Percentiles rank a stretch among this genome's conserved stretches.
Evolutionary conservation across 352 stramenopile species (phyloP).

Genomic region (Phytophthora agathidicida): DNA sequence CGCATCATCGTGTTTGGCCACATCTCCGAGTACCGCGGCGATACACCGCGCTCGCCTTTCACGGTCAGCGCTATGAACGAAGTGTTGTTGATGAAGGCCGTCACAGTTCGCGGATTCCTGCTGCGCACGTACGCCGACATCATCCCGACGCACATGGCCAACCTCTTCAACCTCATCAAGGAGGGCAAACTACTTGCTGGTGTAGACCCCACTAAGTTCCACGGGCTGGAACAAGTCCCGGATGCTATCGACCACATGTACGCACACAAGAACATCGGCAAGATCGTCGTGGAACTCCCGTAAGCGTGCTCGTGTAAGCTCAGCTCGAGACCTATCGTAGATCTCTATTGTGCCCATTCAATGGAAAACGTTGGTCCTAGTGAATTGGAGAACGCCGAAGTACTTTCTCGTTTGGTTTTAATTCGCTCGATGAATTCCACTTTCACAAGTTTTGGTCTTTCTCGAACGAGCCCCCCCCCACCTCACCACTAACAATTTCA

Average conservation of each 20-base stretch:
- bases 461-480: conserved; percentile 9
- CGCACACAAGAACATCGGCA: conserved; percentile 71
- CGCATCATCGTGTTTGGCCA: conserved; percentile 51
- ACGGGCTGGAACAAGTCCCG: conserved; percentile 50
- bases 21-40: conserved; percentile 43
- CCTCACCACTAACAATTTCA: not conserved
- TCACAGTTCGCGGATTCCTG: conserved; percentile 50
- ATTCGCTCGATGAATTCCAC: conserved; percentile 1
- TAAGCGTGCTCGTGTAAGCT: too few species aligned
- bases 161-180: conserved; percentile 56
- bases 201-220: conserved; percentile 48
- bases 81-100: conserved; percentile 40
- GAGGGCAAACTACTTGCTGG: conserved; percentile 49
- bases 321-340: not conserved
- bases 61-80: conserved; percentile 28
- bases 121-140: conserved; percentile 38
- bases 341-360: not conserved
- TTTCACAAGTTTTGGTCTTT: conserved; percentile 5
- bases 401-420: conserved; percentile 19
- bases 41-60: conserved; percentile 32
- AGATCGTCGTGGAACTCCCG: conserved; percentile 71
- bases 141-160: conserved; percentile 47
- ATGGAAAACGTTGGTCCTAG: not conserved
- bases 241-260: conserved; percentile 72
- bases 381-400: not conserved